Conservation (phyloP, 2,329 filamentous ascomycete species). For the Daldinia eschscholtzii region DNA sequence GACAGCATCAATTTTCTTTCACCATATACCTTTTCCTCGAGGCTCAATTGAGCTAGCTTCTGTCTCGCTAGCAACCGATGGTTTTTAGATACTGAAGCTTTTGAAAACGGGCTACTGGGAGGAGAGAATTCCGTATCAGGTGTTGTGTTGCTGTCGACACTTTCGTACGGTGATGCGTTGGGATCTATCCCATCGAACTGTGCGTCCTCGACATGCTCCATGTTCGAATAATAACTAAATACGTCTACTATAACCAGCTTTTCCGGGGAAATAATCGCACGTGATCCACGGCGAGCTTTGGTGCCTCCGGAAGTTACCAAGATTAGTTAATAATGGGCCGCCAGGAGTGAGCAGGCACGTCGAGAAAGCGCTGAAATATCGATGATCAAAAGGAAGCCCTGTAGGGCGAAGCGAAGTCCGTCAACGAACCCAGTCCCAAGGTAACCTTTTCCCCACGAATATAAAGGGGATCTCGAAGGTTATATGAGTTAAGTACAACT, state of each 20-base stretch:
- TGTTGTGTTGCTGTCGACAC: constrained; percentile 58
- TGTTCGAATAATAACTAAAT: constrained; percentile 28
- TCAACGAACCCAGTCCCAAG: constrained; percentile 35
- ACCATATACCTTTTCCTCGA: constrained; percentile 68
- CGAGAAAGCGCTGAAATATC: constrained; percentile 11
- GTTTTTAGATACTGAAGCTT: constrained; percentile 54
- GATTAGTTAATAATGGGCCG: constrained; percentile 14
- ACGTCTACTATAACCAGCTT: constrained; percentile 9
- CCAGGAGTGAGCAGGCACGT: not conserved
- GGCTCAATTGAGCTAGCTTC: constrained; percentile 64
- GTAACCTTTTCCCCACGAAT: constrained; percentile 35
- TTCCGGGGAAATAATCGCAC: constrained; percentile 20
- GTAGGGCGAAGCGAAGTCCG: constrained; percentile 33
- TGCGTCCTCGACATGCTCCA: constrained; percentile 49
- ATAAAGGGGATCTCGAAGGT: constrained; percentile 29
- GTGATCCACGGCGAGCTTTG: constrained; percentile 21
- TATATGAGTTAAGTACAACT: constrained; percentile 37
- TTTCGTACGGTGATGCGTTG: constrained; percentile 54
- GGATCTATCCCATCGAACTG: constrained; percentile 53
- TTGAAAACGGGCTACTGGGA: constrained; percentile 59
- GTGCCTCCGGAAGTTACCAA: constrained; percentile 4
- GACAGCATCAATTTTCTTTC: not conserved
- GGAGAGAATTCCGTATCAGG: constrained; percentile 65
- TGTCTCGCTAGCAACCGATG: constrained; percentile 60
- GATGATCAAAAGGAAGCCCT: constrained; percentile 24